Evolutionary conservation across 2,329 filamentous ascomycete species (phyloP), one percentile per base, ranked within the genome.

Genomic region (Fusarium gaditjirri): DNA sequence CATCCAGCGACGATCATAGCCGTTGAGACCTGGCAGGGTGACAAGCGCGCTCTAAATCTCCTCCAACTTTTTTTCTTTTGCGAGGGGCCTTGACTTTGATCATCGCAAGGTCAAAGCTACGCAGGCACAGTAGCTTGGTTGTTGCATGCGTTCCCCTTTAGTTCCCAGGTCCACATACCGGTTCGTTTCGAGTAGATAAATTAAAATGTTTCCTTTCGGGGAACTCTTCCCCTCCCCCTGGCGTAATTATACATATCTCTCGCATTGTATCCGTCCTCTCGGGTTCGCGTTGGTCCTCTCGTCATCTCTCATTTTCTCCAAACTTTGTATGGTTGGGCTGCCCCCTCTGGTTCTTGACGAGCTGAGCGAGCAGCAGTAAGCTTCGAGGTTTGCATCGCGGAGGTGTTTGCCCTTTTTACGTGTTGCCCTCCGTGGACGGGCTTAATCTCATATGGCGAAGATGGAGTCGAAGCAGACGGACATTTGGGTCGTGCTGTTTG

Each of bases 401-500:
- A 33, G 41, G 52, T n/a, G 39, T 19, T 33, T 58, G 14, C 29
- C 47, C 19, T 6, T 49, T 36, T 56, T 6, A n/a, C 21, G 3
- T 19, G 2, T 29, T 53, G n/a, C 9, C 11, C 23, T 38, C 49
- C 19, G 49, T 17, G 33, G 19, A 46, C 25, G 19, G 42, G 29
- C 11, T n/a, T 21, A 8, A n/a, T n/a, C 12, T n/a, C 42, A 54
- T 8, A 46, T 35, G 41, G 54, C 41, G 3, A 56, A 58, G 14
- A 27, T 60, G 65, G 71, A 62, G 54, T 74, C 71, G 2, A 66
- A 49, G 35, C 72, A 74, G 57, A 58, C 36, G 5, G 65, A 74
- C 14, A 9, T 74, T 38, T 70, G 65, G 71, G 55, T 31, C 17
- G 68, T 65, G 39, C 29, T 61, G 23, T 72, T 72, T 36, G 35